Conservation (phyloP, 352 stramenopile genomes). For the Thraustochytrium striatum region DNA sequence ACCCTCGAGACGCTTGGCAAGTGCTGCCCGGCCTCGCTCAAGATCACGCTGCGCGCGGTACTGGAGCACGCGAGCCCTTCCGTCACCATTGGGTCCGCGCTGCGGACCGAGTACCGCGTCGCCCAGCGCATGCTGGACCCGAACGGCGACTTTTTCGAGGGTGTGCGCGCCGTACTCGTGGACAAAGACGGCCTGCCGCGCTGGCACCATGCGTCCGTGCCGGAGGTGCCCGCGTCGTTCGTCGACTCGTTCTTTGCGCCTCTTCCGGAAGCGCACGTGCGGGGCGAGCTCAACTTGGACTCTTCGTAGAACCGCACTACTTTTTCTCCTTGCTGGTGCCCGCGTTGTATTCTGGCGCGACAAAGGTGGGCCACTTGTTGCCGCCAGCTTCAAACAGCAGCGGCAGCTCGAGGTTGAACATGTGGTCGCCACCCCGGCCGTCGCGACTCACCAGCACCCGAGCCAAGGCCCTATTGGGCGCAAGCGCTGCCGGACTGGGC, state of each 20-base stretch:
- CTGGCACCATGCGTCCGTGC: conserved; percentile 71
- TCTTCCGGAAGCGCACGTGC: background rate
- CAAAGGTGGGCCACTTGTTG: too few species aligned
- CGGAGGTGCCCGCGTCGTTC: conserved; percentile 64
- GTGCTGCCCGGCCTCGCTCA: conserved; percentile 86
- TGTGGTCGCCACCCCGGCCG: too few species aligned
- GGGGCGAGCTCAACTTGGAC: conserved; percentile 5
- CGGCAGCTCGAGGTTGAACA: too few species aligned
- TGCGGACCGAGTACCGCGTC: conserved; percentile 55
- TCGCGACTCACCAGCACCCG: too few species aligned
- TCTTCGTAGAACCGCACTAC: too few species aligned
- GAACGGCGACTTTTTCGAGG: conserved; percentile 91
- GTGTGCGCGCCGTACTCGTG: conserved; percentile 88
- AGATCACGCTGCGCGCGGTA: conserved; percentile 80
- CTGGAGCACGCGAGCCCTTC: conserved; percentile 84
- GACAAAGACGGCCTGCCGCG: conserved; percentile 89
- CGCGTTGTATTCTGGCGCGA: too few species aligned
- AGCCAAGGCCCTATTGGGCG: too few species aligned
- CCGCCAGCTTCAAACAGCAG: too few species aligned
- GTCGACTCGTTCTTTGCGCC: conserved; percentile 72
- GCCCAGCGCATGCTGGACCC: conserved; percentile 67
- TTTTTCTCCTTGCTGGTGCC: too few species aligned
- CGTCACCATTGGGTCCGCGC: conserved; percentile 83
- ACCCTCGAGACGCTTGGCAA: conserved; percentile 75
- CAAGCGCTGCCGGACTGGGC: too few species aligned